Percentiles rank a stretch among this genome's conserved stretches.
These are phyloP conservation scores for Mayamaea pseudoterrestris DNA, from an alignment of 108 stramenopile species.

Conservation along the genomic window DNA sequence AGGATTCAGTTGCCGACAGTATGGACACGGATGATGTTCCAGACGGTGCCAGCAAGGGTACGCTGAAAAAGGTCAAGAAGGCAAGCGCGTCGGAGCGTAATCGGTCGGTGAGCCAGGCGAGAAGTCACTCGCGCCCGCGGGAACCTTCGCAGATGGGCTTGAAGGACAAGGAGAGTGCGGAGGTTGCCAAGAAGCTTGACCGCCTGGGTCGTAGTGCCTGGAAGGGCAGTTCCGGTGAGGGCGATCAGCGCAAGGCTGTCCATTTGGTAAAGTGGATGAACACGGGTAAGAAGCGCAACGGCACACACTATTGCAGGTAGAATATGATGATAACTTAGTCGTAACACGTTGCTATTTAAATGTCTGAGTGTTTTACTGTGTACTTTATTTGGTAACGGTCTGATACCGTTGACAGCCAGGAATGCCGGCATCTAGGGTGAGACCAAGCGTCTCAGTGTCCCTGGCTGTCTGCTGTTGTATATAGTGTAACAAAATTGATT, in stretches of 20 bases:
- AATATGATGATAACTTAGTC: not conserved
- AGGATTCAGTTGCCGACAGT: slow-evolving; percentile 15
- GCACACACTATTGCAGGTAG: slow-evolving; percentile 65
- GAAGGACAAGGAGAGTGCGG: slow-evolving; percentile 44
- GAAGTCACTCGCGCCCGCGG: slow-evolving; percentile 68
- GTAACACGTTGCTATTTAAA: too few species aligned
- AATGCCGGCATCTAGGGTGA: too few species aligned
- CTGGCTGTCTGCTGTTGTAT: too few species aligned
- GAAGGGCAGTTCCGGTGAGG: slow-evolving; percentile 66
- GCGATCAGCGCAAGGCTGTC: slow-evolving; percentile 78
- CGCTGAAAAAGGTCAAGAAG: slow-evolving; percentile 52
- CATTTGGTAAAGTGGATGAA: slow-evolving; percentile 89
- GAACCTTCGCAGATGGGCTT: slow-evolving; percentile 71
- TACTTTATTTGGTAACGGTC: too few species aligned
- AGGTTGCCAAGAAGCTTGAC: slow-evolving; percentile 63
- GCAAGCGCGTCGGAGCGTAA: slow-evolving; percentile 39
- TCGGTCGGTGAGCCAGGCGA: slow-evolving; percentile 39
- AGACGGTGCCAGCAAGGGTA: slow-evolving; percentile 52
- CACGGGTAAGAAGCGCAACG: slow-evolving; percentile 85
- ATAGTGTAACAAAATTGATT: too few species aligned
- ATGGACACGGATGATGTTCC: slow-evolving; percentile 41
- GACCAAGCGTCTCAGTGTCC: too few species aligned
- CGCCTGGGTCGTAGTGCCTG: slow-evolving; percentile 47
- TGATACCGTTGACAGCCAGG: too few species aligned
- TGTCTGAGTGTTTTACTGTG: too few species aligned